These are phyloP conservation scores for Thuidium tamariscinum DNA, from an alignment of 225 moss, liverwort and hornwort genomes.

Conservation along the genomic window DNA sequence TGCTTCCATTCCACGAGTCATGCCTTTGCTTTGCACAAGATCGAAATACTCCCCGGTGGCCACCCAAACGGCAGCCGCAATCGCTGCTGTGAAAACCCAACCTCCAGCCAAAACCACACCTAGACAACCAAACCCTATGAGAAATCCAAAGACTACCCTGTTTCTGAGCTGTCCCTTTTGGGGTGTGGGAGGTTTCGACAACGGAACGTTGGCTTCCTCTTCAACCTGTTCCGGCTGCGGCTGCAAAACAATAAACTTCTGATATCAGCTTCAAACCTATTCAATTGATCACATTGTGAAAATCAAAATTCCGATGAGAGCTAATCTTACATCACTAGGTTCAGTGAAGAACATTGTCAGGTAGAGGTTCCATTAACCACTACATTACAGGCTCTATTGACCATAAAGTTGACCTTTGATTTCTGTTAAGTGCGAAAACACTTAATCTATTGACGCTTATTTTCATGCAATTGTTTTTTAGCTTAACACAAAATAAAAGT, in stretches of 20 bases:
- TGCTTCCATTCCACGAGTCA: constrained; percentile 68
- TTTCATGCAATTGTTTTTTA: not conserved
- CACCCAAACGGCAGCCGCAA: constrained; percentile 54
- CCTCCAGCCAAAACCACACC: constrained; percentile 75
- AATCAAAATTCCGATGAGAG: not conserved
- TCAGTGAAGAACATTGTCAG: not conserved
- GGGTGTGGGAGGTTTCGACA: constrained; percentile 1
- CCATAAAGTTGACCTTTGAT: not conserved
- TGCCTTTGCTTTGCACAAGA: constrained; percentile 71
- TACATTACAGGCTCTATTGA: not conserved
- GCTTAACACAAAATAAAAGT: not conserved
- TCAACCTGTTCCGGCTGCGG: not conserved
- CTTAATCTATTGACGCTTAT: not conserved
- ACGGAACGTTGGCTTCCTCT: not conserved
- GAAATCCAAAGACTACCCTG: constrained; percentile 58
- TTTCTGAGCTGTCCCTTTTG: constrained; percentile 48
- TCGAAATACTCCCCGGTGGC: constrained; percentile 87
- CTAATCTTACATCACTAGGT: not conserved
- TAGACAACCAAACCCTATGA: constrained; percentile 46
- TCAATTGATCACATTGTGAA: not conserved
- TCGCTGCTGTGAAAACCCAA: constrained; percentile 68
- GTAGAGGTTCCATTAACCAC: not conserved
- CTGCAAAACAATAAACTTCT: not conserved
- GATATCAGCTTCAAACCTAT: not conserved
- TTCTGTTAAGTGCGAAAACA: not conserved